Evolutionary conservation across 1,139 yeast species (phyloP), one percentile per base, ranked within the genome.

Genomic region (Nakaseomyces delphensis): DNA sequence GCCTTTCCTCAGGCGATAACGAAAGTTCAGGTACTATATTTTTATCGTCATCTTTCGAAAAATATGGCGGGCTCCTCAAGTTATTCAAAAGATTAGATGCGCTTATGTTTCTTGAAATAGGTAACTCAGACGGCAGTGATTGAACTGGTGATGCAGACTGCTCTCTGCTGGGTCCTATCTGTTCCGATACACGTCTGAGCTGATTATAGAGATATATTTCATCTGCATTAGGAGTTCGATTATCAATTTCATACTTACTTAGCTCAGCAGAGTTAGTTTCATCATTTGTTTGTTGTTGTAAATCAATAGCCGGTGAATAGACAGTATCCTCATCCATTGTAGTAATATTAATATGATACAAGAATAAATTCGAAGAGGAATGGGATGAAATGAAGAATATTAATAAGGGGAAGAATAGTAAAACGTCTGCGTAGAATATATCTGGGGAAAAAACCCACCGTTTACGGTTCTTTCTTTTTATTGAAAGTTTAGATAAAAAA

Each of bases 121-220:
- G 35, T 31, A 31, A 19, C n/a, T 31, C 35, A 18, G 35, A 31
- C 35, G 35, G 35, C 35, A 31, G 35, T 11, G 35, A 31, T 18
- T 31, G 35, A 11, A 31, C 35, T 9, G 35, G 35, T 1, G 35
- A 31, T 6, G 7, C 23, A 7, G 35, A 31, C n/a, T 31, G 35
- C 10, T 31, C 23, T 31, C 35, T 16, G 24, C 35, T 31, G 4
- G 35, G 27, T 5, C 11, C 37, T 15, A 33, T 21, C 16, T 33
- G 25, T n/a, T 33, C 37, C 13, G 37, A 33, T 8, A 33, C 37
- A 6, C 37, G 15, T 13, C 27, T 33, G 9, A 33, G 18, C 21
- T 33, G 27, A 9, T 33, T 33, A 18, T 33, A 33, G 5, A 33
- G 27, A 33, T 33, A 33, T 11, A 33, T 20, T 4, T 33, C 39